Percentiles rank a stretch among this genome's conserved stretches.
Conservation (phyloP, 176 grass and related monocot genomes). For the Sorghum bicolor region DNA sequence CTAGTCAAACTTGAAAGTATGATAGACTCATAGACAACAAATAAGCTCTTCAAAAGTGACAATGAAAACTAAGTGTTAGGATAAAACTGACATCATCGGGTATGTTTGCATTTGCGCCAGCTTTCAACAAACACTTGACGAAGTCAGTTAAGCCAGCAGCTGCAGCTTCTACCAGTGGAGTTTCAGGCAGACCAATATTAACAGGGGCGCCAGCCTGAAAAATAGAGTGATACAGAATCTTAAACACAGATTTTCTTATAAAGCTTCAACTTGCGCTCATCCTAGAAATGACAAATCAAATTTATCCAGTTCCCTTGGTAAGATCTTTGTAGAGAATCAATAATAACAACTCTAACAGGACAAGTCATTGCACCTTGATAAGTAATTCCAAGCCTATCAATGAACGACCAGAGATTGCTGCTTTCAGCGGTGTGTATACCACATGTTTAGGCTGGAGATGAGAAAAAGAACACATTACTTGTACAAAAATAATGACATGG, state of each 20-base stretch:
- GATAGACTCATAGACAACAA: neutral
- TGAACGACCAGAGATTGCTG: neutral
- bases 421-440: slow-evolving; percentile 5
- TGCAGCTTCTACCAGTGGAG: slow-evolving; percentile 30
- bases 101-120: slow-evolving; percentile 32
- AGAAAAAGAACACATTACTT: neutral
- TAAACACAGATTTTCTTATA: neutral
- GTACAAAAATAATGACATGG: neutral
- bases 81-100: slow-evolving; percentile 25
- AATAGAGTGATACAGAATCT: slow-evolving; percentile 16
- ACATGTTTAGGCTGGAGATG: neutral
- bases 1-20: neutral
- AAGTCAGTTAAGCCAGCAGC: slow-evolving; percentile 11
- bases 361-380: slow-evolving; percentile 17
- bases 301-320: neutral
- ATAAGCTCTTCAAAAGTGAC: neutral
- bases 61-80: neutral
- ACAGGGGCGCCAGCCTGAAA: slow-evolving; percentile 34
- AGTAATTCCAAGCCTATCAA: slow-evolving; percentile 10
- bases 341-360: neutral
- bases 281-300: neutral
- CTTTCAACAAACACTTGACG: slow-evolving; percentile 28
- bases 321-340: neutral
- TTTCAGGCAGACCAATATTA: slow-evolving; percentile 26
- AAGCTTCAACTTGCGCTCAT: neutral